phyloP scores from a whole-genome alignment of 108 stramenopile species.

The Cyclostephanos tholiformis region DNA sequence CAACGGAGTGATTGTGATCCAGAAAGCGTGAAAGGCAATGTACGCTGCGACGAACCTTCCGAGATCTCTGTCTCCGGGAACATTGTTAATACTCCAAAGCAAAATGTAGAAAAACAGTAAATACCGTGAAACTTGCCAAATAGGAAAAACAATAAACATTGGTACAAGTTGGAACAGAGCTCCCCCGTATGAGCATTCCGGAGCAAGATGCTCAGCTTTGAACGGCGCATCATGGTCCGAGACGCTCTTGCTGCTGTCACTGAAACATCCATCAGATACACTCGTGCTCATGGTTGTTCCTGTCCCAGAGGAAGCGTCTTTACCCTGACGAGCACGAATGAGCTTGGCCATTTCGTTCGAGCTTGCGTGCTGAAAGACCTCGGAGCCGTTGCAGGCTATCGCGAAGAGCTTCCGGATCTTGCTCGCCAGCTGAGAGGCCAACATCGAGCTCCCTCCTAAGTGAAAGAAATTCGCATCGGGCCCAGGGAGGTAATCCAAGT shows the following conservation, averaged over 20 bases:
- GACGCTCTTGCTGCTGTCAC: neutral
- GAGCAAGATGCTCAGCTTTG: constrained; percentile 15
- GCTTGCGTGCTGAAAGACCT: constrained; percentile 56
- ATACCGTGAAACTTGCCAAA: constrained; percentile 55
- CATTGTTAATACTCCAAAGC: constrained; percentile 10
- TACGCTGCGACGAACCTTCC: constrained; percentile 48
- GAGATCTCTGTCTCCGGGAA: constrained; percentile 40
- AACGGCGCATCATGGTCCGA: constrained; percentile 33
- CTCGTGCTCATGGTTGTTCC: neutral
- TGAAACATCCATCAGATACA: neutral
- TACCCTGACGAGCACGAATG: constrained; percentile 32
- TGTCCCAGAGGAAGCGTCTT: constrained; percentile 1
- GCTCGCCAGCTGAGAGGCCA: constrained; percentile 64
- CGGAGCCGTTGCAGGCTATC: constrained; percentile 53
- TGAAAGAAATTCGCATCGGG: constrained; percentile 62
- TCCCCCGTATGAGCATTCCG: constrained; percentile 18
- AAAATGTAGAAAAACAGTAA: constrained; percentile 56
- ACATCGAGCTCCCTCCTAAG: constrained; percentile 59
- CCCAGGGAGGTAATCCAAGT: constrained; percentile 62
- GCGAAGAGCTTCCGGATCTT: constrained; percentile 49
- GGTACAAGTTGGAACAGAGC: constrained; percentile 52
- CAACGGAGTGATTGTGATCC: constrained; percentile 56
- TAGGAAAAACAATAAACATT: constrained; percentile 44
- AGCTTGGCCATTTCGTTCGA: constrained; percentile 48
- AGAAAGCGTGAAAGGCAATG: constrained; percentile 49